These are phyloP conservation scores for Solanum chaucha DNA, from an alignment of 257 asterid species.

Conservation along the genomic window DNA sequence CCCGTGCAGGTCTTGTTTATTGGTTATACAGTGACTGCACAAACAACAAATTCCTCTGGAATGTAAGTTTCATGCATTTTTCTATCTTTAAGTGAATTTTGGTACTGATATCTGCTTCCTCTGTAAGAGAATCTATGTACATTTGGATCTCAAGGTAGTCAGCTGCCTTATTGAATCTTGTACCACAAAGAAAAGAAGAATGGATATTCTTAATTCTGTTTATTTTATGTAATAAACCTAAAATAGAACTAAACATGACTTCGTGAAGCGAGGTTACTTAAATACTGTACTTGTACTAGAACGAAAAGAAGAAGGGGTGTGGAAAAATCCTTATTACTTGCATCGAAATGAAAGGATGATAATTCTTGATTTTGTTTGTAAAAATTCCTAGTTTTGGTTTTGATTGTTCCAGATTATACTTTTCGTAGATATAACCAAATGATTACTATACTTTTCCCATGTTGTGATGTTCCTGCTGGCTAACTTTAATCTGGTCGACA, in stretches of 20 bases:
- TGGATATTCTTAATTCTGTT: neutral
- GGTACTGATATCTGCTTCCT: neutral
- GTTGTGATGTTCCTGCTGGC: neutral
- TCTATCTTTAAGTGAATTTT: neutral
- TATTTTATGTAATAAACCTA: too few species aligned
- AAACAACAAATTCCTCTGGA: neutral
- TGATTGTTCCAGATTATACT: neutral
- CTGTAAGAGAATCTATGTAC: neutral
- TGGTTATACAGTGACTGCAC: conserved; percentile 6
- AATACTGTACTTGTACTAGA: neutral
- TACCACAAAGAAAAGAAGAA: neutral
- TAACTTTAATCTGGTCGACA: neutral
- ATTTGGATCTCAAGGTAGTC: neutral
- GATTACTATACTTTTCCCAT: neutral
- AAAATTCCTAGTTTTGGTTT: neutral
- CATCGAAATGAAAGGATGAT: neutral
- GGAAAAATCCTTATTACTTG: neutral
- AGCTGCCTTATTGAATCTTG: neutral
- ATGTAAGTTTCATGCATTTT: neutral
- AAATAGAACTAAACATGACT: neutral
- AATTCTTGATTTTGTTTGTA: neutral
- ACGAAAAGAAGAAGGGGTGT: neutral
- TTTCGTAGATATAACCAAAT: neutral
- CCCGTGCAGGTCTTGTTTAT: conserved; percentile 1
- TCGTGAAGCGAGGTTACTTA: neutral